A percentile compares a stretch with the other conserved stretches of the same genome.
Evolutionary conservation across 2,329 filamentous ascomycete species (phyloP).

Genomic region (Penicillium digitatum): DNA sequence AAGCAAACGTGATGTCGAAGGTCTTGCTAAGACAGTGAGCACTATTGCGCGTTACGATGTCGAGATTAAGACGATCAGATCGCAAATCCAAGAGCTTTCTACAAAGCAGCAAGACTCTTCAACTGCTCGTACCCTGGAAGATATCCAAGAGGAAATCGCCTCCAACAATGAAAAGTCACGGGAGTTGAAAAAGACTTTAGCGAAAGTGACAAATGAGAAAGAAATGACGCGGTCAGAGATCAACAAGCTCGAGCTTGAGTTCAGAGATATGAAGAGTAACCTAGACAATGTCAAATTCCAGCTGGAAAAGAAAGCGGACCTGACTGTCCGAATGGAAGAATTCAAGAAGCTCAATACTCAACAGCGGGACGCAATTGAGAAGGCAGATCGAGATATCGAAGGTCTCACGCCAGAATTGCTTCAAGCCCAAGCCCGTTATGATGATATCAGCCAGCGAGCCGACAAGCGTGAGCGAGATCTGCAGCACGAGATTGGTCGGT

Average conservation of each 20-base stretch:
- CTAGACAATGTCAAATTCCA: slow-evolving; percentile 67
- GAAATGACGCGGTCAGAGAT: slow-evolving; percentile 68
- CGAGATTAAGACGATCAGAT: slow-evolving; percentile 68
- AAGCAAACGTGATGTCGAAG: slow-evolving; percentile 68
- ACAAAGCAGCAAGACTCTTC: slow-evolving; percentile 69
- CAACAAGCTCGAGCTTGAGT: slow-evolving; percentile 69
- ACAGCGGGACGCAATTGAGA: slow-evolving; percentile 66
- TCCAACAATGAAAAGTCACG: slow-evolving; percentile 64
- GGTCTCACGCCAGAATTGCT: slow-evolving; percentile 70
- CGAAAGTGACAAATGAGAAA: slow-evolving; percentile 64
- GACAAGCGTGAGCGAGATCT: slow-evolving; percentile 68
- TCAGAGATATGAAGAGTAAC: slow-evolving; percentile 69
- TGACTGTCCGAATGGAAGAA: slow-evolving; percentile 68
- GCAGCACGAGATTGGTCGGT: slow-evolving; percentile 64
- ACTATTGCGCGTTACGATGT: slow-evolving; percentile 68
- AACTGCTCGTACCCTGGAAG: slow-evolving; percentile 67
- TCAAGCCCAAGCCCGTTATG: slow-evolving; percentile 69
- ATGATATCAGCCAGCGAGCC: slow-evolving; percentile 70
- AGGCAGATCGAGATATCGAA: slow-evolving; percentile 69
- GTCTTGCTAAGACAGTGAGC: slow-evolving; percentile 69
- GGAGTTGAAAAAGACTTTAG: slow-evolving; percentile 58
- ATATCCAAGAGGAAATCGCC: slow-evolving; percentile 75
- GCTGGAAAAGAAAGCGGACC: slow-evolving; percentile 72
- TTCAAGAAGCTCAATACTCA: slow-evolving; percentile 64
- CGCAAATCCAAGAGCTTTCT: slow-evolving; percentile 69